Evolutionary conservation across 1,284 basidiomycete genomes (phyloP), one percentile per base, ranked within the genome.

Genomic region (Malassezia sympodialis): DNA sequence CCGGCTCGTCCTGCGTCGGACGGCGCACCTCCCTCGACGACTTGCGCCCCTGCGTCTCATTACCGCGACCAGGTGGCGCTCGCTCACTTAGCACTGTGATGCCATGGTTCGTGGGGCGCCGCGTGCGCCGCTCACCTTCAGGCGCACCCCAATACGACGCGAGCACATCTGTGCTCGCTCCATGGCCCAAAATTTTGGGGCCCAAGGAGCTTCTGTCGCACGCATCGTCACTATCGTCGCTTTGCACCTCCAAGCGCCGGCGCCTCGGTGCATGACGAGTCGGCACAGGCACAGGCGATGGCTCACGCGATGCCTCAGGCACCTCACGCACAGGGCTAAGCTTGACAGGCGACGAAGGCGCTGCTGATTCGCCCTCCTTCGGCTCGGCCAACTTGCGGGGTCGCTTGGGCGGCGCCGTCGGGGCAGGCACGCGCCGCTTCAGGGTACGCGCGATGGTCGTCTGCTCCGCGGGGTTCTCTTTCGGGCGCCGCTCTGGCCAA

Each of bases 121-220:
- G 49, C 5, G 48, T 51, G 11, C 70, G 60, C 24, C 63, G 59
- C 34, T 63, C 68, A 14, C 66, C 68, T n/a, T 62, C 60, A 4
- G 51, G 59, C 5, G 71, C 71, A 26, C 72, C 72, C 72, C 72
- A 74, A 44, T 67, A 72, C 21, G 64, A 56, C 1, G 72, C 72
- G 28, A 74, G 42, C 10, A 68, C 65, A 34, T 73, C 71, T 5
- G 69, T 69, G 51, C 66, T 67, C 24, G 72, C 72, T 14, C 67
- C 60, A 43, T 71, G 70, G 27, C 72, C 72, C 2, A 74, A 60
- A 62, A 73, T 73, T 57, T 68, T 66, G 14, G 72, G 72, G 6
- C 66, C 70, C n/a, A 42, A 45, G 6, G 39, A 30, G 23, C 5
- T 30, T 11, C 21, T 26, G 27, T 48, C 37, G 28, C 51, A 51